A percentile compares a stretch with the other conserved stretches of the same genome.
phyloP scores from a whole-genome alignment of 306 rosid species.

The Lablab purpureus region DNA sequence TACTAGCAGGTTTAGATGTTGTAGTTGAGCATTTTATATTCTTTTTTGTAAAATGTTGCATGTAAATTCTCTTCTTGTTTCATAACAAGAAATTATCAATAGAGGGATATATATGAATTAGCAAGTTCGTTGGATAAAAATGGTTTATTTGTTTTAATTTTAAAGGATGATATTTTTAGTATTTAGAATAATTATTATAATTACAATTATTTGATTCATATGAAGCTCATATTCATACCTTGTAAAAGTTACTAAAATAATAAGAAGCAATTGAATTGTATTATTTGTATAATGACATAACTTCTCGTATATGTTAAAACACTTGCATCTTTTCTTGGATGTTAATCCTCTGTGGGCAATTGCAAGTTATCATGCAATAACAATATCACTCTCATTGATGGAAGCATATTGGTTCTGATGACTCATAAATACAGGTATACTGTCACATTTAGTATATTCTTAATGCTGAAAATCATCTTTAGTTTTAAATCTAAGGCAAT shows the following conservation, averaged over 20 bases:
- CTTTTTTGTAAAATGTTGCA: slow-evolving; percentile 13
- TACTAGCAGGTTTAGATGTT: too few species aligned
- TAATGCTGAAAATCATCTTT: not conserved
- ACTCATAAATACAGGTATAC: slow-evolving; percentile 91
- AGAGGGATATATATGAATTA: slow-evolving; percentile 1
- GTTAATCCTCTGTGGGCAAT: slow-evolving; percentile 79
- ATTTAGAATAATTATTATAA: not conserved
- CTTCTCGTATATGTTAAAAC: slow-evolving; percentile 40
- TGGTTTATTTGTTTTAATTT: slow-evolving; percentile 23
- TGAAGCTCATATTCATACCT: not conserved
- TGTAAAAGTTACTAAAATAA: slow-evolving; percentile 17
- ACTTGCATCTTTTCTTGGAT: slow-evolving; percentile 44
- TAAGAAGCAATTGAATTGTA: slow-evolving; percentile 15
- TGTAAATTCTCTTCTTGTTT: slow-evolving; percentile 25
- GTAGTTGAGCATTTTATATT: too few species aligned
- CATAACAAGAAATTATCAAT: not conserved
- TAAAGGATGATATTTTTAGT: not conserved
- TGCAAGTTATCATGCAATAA: slow-evolving; percentile 98
- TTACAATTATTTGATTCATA: slow-evolving; percentile 2
- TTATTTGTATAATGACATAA: slow-evolving; percentile 31
- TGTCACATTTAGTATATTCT: slow-evolving; percentile 29
- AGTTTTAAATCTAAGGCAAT: slow-evolving; percentile 21
- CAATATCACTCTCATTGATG: slow-evolving; percentile 97
- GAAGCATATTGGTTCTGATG: slow-evolving; percentile 99
- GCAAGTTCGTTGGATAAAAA: slow-evolving; percentile 17